Evolutionary conservation across 495 filamentous ascomycete genomes (phyloP), one percentile per base, ranked within the genome.

Genomic region (Sabuloglossum arenarium): DNA sequence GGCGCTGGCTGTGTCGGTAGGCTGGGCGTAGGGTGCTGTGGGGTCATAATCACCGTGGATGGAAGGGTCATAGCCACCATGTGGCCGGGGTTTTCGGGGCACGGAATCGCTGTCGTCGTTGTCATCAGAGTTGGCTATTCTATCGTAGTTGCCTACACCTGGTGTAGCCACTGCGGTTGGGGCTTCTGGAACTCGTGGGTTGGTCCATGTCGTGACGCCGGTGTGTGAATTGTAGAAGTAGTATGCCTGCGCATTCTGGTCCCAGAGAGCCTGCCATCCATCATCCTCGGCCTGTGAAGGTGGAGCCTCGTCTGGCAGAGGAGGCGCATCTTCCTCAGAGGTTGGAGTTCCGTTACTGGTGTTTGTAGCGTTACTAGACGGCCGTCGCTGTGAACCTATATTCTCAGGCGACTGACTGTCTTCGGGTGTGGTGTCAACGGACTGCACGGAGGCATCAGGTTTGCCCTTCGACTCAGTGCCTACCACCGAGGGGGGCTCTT

Each of bases 21-120:
- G 65, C 63, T 85, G 78, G 14, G 91, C 91, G 66, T 98, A 98
- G 66, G 85, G 81, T 5, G 91, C 91, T 32, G 78, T 90, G 19
- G 88, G 88, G 63, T 98, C 90, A 70, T 96, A 98, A 68, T 85
- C 81, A 58, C 91, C 91, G 65, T 98, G 91, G 50, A 98, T 90
- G 25, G 87, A 84, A 1, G 91, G 91, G 63, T 96, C 91, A 71
- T 98, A 98, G 58, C 88, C 86, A 24, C 81, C 82, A 3, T 76
- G 69, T 12, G 59, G 61, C 52, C 64, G 60, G 10, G 51, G 55
- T 55, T 58, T 58, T 8, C 21, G 39, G 25, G 57, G 32, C 14
- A 37, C 54, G 4, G 55, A 29, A 50, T 57, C 52, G 12, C 56
- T 46, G 29, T 60, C 56, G 10, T 59, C 62, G 46, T 65, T 60